Conservation (phyloP, 2,329 filamentous ascomycete genomes). For the Pyricularia pennisetigena region DNA sequence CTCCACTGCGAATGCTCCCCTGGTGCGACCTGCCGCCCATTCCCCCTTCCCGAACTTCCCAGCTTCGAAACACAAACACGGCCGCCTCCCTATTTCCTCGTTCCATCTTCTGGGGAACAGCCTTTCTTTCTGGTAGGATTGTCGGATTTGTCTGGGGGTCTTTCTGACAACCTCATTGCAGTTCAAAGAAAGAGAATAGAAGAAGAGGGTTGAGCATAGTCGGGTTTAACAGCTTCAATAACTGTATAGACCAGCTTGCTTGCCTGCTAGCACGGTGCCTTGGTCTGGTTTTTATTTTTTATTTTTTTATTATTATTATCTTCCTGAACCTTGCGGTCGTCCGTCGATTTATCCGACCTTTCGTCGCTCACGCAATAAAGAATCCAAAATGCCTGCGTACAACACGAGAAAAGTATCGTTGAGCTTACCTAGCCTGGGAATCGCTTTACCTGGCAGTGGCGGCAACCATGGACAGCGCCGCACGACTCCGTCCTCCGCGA, state of each 20-base stretch:
- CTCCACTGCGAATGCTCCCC: background rate
- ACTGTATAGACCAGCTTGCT: background rate
- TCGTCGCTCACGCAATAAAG: background rate
- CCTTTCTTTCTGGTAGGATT: background rate
- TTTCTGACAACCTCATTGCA: background rate
- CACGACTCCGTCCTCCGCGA: conserved; percentile 16
- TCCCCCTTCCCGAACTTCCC: background rate
- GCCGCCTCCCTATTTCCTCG: background rate
- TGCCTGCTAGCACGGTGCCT: background rate
- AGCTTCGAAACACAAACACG: conserved; percentile 1
- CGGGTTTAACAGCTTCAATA: background rate
- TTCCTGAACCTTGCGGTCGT: background rate
- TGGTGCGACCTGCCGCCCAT: background rate
- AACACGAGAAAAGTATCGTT: conserved; percentile 42
- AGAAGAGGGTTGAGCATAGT: background rate
- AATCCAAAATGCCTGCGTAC: background rate
- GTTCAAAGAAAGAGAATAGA: background rate
- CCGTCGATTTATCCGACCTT: background rate
- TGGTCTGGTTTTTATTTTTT: conserved; percentile 4
- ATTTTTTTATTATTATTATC: conserved; percentile 2
- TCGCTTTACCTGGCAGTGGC: conserved; percentile 59
- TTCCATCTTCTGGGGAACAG: conserved; percentile 1
- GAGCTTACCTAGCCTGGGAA: conserved; percentile 84
- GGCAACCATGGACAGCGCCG: conserved; percentile 29
- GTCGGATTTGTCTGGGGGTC: background rate